These are phyloP conservation scores for Candida insectorum DNA, from an alignment of 805 yeast genomes.

Conservation along the genomic window DNA sequence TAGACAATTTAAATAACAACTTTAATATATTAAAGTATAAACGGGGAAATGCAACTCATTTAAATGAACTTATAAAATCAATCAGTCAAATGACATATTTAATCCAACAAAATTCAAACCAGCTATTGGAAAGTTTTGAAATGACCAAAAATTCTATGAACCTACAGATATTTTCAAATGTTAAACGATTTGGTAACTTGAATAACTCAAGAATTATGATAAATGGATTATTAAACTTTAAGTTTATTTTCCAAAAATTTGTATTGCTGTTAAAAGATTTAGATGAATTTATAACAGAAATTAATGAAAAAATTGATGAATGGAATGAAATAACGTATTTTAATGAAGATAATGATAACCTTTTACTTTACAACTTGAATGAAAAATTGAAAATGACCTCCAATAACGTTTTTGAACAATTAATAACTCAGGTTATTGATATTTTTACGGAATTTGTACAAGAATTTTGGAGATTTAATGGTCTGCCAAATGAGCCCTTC, in stretches of 20 bases:
- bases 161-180: constrained; percentile 11
- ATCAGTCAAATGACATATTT: constrained; percentile 2
- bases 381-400: constrained; percentile 1
- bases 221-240: constrained; percentile 8
- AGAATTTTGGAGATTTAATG: not conserved
- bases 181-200: constrained; percentile 6
- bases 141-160: constrained; percentile 6
- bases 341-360: constrained; percentile 1
- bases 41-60: not conserved
- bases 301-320: constrained; percentile 11
- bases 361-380: constrained; percentile 2
- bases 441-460: constrained; percentile 10
- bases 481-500: constrained; percentile 4
- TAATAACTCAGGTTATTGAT: constrained; percentile 1
- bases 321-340: constrained; percentile 1
- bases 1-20: constrained; percentile 4
- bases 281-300: constrained; percentile 9
- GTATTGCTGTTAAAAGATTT: constrained; percentile 4
- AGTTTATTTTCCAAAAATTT: constrained; percentile 7
- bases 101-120: not conserved
- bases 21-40: not conserved
- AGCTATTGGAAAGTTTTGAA: constrained; percentile 2
- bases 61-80: constrained; percentile 4
- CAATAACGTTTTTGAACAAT: constrained; percentile 2
- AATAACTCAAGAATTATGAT: constrained; percentile 12